These are phyloP conservation scores for Ammopiptanthus mongolicus DNA, from an alignment of 306 rosid genomes.

Conservation along the genomic window DNA sequence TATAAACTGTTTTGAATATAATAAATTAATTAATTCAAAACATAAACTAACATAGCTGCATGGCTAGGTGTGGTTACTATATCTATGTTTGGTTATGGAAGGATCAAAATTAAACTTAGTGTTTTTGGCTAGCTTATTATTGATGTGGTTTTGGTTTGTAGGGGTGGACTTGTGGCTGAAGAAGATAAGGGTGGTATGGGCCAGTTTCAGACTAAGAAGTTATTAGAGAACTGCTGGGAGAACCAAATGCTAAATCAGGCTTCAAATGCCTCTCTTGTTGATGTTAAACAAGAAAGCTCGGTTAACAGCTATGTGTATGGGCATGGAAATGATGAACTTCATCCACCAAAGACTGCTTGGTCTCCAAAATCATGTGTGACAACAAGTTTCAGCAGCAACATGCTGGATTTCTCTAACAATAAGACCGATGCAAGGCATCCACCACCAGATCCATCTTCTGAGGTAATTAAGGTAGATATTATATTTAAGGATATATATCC, in stretches of 20 bases:
- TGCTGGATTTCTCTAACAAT: slow-evolving; percentile 77
- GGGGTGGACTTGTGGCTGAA: slow-evolving; percentile 68
- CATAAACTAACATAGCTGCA: background rate
- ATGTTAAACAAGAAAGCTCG: slow-evolving; percentile 62
- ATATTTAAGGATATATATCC: background rate
- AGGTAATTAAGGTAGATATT: slow-evolving; percentile 39
- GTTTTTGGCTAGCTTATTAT: background rate
- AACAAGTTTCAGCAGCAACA: slow-evolving; percentile 70
- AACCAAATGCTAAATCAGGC: slow-evolving; percentile 45
- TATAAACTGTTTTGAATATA: too few relatives aligned
- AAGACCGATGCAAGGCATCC: slow-evolving; percentile 45
- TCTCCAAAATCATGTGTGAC: slow-evolving; percentile 76
- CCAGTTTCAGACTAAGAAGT: slow-evolving; percentile 47
- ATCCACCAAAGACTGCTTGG: slow-evolving; percentile 41
- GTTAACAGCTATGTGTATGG: slow-evolving; percentile 53
- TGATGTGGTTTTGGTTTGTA: slow-evolving; percentile 20
- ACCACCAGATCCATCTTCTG: slow-evolving; percentile 66
- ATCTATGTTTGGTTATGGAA: background rate
- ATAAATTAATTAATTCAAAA: background rate
- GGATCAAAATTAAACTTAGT: background rate
- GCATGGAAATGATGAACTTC: slow-evolving; percentile 47
- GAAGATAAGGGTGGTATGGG: slow-evolving; percentile 54
- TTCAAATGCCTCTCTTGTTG: slow-evolving; percentile 38
- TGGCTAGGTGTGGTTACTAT: background rate
- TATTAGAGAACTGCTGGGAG: slow-evolving; percentile 76